These are phyloP conservation scores for Candida anglica DNA, from an alignment of 805 yeast species.

Conservation along the genomic window DNA sequence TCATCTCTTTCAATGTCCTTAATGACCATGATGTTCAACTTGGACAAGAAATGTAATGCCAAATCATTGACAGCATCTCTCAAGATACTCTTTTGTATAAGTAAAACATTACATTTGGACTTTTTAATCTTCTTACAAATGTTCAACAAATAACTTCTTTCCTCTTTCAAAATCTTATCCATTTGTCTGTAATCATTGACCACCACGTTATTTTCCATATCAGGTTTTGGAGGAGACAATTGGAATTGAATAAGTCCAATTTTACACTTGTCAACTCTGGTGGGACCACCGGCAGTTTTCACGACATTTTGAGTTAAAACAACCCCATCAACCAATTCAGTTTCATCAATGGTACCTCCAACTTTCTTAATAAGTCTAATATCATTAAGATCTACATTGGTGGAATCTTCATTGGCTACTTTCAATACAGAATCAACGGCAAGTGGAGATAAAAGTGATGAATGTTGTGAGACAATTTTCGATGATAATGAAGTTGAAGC, in stretches of 20 bases:
- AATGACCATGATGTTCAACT: conserved; percentile 88
- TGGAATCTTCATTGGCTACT: conserved; percentile 58
- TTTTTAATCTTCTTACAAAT: conserved; percentile 95
- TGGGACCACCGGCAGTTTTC: conserved; percentile 92
- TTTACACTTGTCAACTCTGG: conserved; percentile 88
- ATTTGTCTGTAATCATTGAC: conserved; percentile 98
- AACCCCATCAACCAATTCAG: conserved; percentile 89
- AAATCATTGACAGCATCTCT: conserved; percentile 94
- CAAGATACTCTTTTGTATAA: conserved; percentile 88
- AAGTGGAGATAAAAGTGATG: conserved; percentile 81
- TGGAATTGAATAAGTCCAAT: conserved; percentile 91
- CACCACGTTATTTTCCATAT: conserved; percentile 95
- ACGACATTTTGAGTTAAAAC: conserved; percentile 88
- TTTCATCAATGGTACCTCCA: conserved; percentile 97
- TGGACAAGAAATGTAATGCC: conserved; percentile 91
- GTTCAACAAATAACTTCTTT: conserved; percentile 90
- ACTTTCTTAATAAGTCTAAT: conserved; percentile 88
- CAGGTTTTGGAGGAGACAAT: conserved; percentile 95
- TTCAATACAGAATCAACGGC: conserved; percentile 90
- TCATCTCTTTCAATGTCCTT: conserved; percentile 97
- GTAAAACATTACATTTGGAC: conserved; percentile 89
- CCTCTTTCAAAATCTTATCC: conserved; percentile 98
- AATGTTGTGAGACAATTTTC: conserved; percentile 92
- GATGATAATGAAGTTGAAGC: conserved; percentile 93
- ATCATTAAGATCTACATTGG: conserved; percentile 78